Base-by-base conservation (phyloP, 78 protist species). In the Acrasis kona region DNA sequence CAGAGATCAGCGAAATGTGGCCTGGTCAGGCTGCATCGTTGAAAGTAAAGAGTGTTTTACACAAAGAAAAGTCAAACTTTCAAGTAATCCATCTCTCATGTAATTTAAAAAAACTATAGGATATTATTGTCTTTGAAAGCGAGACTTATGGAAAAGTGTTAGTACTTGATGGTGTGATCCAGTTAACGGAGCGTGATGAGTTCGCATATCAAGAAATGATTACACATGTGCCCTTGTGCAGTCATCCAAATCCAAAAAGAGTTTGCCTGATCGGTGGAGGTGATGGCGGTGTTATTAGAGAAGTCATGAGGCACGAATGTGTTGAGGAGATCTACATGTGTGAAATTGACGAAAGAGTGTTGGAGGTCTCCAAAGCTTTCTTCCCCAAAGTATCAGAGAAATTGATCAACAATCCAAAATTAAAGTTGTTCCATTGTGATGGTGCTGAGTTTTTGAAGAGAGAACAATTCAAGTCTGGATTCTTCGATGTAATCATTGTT, bases 221-320 rank as follows among this genome's bases (percentile, higher is more conserved):
- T 76, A 87, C 95, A 8, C 97, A 94, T 79, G 3, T 91, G 27
- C 95, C 98, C 64, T 5, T 91, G 37, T 80, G 34, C 78, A 12
- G 92, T 2, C 98, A 96, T 70, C 93, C 95, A 31, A 50, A 70
- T 39, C n/a, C 77, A 50, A 19, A 34, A 7, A 74, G 68, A 68
- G 94, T 96, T 27, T 85, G 91, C 34, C 82, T 96, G 37, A 87
- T 96, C n/a, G 99, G 99, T 39, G 99, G 98, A 50, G 99, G 99
- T 30, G 99, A 96, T 50, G 99, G 99, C 64, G 99, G 99, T n/a
- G 92, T 87, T 0, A 41, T 93, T 39, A 87, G 98, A 19, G 97
- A 96, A 72, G 82, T 87, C 40, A 73, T 83, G 32, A 82, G 81
- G 75, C 96, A 95, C 74, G 69, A 41, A 37, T 4, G 34, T 2